These are phyloP conservation scores for Anisogramma anomala DNA, from an alignment of 2,329 filamentous ascomycete genomes.

Conservation along the genomic window DNA sequence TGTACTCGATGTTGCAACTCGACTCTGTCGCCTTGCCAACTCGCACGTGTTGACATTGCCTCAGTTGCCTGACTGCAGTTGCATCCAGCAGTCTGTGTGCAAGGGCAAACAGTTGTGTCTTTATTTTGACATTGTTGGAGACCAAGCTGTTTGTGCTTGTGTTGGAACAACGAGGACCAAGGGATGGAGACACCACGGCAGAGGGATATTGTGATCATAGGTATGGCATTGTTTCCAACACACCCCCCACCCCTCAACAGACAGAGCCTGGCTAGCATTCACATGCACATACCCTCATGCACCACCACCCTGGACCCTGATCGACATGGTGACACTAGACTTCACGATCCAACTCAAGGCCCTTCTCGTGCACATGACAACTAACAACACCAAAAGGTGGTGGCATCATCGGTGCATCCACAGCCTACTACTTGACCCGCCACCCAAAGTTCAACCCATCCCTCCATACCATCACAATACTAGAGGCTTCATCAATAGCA, in stretches of 20 bases:
- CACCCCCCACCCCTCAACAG: not conserved
- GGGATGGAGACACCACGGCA: constrained; percentile 19
- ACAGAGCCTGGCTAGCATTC: not conserved
- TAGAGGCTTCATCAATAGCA: constrained; percentile 78
- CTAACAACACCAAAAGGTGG: constrained; percentile 57
- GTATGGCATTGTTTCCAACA: constrained; percentile 17
- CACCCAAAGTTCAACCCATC: constrained; percentile 69
- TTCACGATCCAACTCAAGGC: not conserved
- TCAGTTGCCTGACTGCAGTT: no score
- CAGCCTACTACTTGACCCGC: constrained; percentile 81
- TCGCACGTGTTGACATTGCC: no score
- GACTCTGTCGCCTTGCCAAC: no score
- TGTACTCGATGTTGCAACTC: no score
- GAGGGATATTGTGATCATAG: constrained; percentile 39
- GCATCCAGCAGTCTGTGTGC: no score
- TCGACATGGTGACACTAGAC: not conserved
- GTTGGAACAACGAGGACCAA: no score
- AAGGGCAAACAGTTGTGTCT: no score
- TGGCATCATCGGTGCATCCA: constrained; percentile 84
- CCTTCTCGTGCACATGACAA: not conserved
- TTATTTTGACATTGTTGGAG: no score
- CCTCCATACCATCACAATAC: constrained; percentile 67
- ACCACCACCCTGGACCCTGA: not conserved
- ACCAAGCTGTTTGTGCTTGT: not conserved
- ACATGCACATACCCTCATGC: not conserved